Percentiles rank a stretch among this genome's conserved stretches.
Conservation (phyloP, 192 early-diverging fungal genomes). For the Coemansia sp. region DNA sequence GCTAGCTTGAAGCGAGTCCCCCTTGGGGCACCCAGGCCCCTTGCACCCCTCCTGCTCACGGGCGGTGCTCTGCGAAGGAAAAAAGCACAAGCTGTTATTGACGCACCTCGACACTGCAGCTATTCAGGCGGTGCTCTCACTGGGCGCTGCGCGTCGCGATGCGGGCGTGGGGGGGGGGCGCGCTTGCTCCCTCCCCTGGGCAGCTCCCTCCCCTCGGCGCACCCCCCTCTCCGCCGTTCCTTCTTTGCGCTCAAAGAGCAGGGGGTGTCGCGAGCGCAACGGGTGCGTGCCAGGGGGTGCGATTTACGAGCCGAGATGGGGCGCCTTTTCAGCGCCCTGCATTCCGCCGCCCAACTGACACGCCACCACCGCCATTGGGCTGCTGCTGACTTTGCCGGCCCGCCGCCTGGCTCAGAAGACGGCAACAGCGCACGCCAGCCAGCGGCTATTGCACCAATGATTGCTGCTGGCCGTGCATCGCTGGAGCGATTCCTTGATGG, state of each 20-base stretch:
- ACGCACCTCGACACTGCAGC: conserved; percentile 14
- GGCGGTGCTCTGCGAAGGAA: neutral
- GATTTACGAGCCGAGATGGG: neutral
- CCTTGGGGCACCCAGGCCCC: neutral
- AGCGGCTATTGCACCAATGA: neutral
- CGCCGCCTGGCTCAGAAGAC: neutral
- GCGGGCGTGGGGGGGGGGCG: conserved; percentile 5
- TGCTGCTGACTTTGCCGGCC: neutral
- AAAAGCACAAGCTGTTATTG: conserved; percentile 15
- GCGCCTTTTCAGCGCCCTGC: neutral
- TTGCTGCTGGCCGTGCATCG: neutral
- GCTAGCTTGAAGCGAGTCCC: neutral
- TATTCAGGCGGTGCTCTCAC: conserved; percentile 13
- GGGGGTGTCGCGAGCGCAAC: neutral
- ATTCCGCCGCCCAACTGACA: neutral
- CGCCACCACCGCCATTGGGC: neutral
- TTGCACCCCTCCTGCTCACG: neutral
- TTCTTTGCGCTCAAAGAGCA: neutral
- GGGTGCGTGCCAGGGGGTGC: neutral
- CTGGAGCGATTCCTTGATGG: neutral
- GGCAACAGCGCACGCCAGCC: no score
- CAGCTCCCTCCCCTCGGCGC: neutral
- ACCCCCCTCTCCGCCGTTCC: neutral
- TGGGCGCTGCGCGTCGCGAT: conserved; percentile 3
- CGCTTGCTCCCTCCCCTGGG: neutral